Evolutionary conservation across 768 basidiomycete genomes (phyloP), one percentile per base, ranked within the genome.

Genomic region (Hirschioporus abietinus): DNA sequence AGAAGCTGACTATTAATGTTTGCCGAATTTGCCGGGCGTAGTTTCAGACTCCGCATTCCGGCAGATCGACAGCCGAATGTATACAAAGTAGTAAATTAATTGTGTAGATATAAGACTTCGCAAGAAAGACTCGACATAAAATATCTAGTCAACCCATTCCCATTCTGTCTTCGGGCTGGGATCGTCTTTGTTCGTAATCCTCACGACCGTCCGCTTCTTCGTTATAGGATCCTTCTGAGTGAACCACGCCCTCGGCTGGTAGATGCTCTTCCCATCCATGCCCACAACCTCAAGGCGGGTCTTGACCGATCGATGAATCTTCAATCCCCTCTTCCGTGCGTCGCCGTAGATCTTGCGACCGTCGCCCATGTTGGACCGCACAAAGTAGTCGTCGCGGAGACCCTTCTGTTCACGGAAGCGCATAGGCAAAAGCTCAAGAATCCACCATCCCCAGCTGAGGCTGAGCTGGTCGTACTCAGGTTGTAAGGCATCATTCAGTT

Each of bases 261-360:
- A 61, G 10, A 34, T 15, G 17, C 60, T 61, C 30, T 61, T 61
- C 15, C 30, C 60, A 25, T 61, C 23, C 17, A 17, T 24, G 60
- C 23, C 60, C 60, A 61, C 60, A 8, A 15, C 64, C 27, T 67
- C 66, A n/a, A 69, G 36, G 25, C 69, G 69, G 15, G 67, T 68
- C 67, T 68, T 69, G 5, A 69, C 69, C 20, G 69, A 65, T 8
- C 69, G 67, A 52, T 69, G 69, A 10, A 69, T 64, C 64, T 68
- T 65, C 25, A 69, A 52, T 10, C 67, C 69, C 24, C 59, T 42
- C 26, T 35, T 27, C 65, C 62, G 64, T n/a, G 35, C 67, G 42
- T 27, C 42, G 10, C 67, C 35, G 58, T 80, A 81, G 17, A 86
- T 78, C 65, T 73, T 69, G 20, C 83, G 74, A n/a, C 79, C 79